Evolutionary conservation across 108 stramenopile species (phyloP).

Genomic region (Skeletonema marinoi): DNA sequence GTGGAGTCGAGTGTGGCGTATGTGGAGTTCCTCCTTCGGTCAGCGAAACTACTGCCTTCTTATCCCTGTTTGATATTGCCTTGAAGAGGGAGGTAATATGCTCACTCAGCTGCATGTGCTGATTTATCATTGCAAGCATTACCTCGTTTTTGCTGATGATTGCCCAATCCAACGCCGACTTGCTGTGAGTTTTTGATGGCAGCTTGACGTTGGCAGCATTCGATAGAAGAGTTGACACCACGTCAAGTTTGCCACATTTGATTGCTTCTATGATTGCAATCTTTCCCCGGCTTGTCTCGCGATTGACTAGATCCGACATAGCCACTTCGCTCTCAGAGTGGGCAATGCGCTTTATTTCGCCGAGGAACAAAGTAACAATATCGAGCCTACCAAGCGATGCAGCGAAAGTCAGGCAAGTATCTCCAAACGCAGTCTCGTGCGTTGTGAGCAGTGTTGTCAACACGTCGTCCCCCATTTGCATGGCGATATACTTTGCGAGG

Average conservation of each 20-base stretch:
- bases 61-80: slow-evolving; percentile 27
- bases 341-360: neutral
- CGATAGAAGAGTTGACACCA: slow-evolving; percentile 13
- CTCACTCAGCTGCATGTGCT: neutral
- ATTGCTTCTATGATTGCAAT: slow-evolving; percentile 39
- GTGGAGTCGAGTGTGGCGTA: neutral
- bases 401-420: slow-evolving; percentile 43
- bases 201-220: slow-evolving; percentile 7
- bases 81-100: slow-evolving; percentile 9
- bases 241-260: slow-evolving; percentile 13
- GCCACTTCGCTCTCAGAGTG: neutral
- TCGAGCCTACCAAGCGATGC: slow-evolving; percentile 11
- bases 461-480: neutral
- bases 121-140: slow-evolving; percentile 7
- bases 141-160: neutral
- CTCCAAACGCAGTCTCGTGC: slow-evolving; percentile 36
- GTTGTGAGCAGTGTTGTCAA: neutral
- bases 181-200: slow-evolving; percentile 14
- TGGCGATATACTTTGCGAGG: slow-evolving; percentile 6
- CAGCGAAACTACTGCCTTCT: slow-evolving; percentile 1
- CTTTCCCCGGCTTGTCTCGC: slow-evolving; percentile 37
- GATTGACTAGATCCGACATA: slow-evolving; percentile 36
- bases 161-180: slow-evolving; percentile 38
- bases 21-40: slow-evolving; percentile 18
- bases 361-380: slow-evolving; percentile 19